Base-by-base conservation (phyloP, 352 stramenopile genomes). In the Pythium scleroteichum region DNA sequence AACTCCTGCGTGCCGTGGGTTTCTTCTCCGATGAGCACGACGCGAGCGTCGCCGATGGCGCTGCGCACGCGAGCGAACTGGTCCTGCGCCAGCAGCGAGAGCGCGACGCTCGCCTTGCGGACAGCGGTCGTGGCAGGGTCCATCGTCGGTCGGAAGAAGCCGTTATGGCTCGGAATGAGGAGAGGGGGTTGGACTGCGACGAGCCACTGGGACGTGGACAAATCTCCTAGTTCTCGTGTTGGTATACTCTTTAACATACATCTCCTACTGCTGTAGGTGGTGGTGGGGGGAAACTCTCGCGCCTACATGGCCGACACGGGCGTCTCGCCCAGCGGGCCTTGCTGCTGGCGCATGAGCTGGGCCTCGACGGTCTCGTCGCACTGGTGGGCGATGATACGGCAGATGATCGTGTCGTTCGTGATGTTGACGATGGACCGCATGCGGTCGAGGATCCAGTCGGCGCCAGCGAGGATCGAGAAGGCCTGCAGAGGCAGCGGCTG, bases 361-460 rank as follows among this genome's bases (percentile, higher is more conserved):
- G 52, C n/a, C 33, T 66, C 59, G 41, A 66, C 48, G 23, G 74
- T 85, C 60, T 90, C 79, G 47, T 87, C 76, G 40, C 74, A 82
- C 60, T 88, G 77, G 10, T 82, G 69, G n/a, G 80, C 80, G 47
- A 94, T 86, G 64, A 94, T 91, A 6, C 82, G 79, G 33, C 79
- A 80, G 33, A 94, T 68, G 66, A 94, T 88, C n/a, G 79, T 86
- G 69, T 92, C 82, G 64, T 87, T 89, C 16, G 81, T 88, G 66
- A 94, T 82, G 67, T 92, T 94, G 58, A 88, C 76, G 22, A 90
- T 66, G 14, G 82, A 78, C 2, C 76, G 76, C 62, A 90, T 83
- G 38, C 82, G 82, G 63, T 90, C 78, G 24, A 92, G 48, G 50
- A 92, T 76, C 75, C 81, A 90, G 60, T 94, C 82, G 13, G 61